Conservation (phyloP, 345 rosid species). For the Bruguiera sexangula region DNA sequence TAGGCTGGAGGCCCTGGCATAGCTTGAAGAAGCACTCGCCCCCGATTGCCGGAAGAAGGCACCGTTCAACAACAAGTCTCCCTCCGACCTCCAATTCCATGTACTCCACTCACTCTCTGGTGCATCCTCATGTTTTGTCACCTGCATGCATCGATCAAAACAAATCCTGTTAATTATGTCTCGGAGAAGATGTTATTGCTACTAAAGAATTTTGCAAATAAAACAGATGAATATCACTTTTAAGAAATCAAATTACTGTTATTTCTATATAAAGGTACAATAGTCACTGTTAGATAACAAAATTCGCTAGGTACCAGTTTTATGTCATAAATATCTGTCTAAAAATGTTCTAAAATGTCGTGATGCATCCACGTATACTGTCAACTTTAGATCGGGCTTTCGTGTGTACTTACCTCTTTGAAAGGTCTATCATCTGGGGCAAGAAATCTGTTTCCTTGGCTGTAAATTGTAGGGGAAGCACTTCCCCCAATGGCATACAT, state of each 20-base stretch:
- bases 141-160: neutral
- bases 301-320: too few species aligned
- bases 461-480: constrained; percentile 24
- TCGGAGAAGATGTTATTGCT: too few species aligned
- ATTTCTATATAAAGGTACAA: too few species aligned
- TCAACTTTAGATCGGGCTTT: neutral
- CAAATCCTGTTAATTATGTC: neutral
- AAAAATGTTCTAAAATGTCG: too few species aligned
- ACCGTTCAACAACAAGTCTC: constrained; percentile 23
- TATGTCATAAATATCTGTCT: too few species aligned
- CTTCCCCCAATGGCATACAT: constrained; percentile 34
- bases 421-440: constrained; percentile 15
- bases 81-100: constrained; percentile 33
- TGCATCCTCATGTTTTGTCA: constrained; percentile 30
- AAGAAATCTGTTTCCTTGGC: constrained; percentile 29
- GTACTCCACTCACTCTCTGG: constrained; percentile 27
- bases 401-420: constrained; percentile 13
- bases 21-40: constrained; percentile 22
- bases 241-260: too few species aligned
- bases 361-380: too few species aligned
- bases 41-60: constrained; percentile 25
- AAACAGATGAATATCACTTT: too few species aligned
- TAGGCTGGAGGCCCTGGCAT: constrained; percentile 22
- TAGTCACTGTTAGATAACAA: too few species aligned
- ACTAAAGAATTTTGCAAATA: too few species aligned